Evolutionary conservation across 306 rosid genomes (phyloP).

Genomic region (Prunus armeniaca): DNA sequence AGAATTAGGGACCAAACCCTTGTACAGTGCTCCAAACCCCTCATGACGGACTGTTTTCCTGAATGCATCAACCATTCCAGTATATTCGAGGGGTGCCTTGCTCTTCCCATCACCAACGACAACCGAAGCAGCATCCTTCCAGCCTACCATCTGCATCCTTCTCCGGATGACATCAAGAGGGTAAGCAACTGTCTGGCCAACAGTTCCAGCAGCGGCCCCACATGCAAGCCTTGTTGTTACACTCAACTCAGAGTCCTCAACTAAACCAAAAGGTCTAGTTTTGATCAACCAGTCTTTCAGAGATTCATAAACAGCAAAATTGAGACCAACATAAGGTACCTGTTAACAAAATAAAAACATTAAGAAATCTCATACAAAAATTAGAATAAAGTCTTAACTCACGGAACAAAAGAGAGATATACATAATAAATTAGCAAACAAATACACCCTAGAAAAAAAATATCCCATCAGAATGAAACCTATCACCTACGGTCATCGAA

Average conservation of each 20-base stretch:
- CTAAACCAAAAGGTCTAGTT: slow-evolving; percentile 33
- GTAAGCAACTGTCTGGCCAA: slow-evolving; percentile 54
- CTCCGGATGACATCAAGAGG: slow-evolving; percentile 54
- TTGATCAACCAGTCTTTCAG: slow-evolving; percentile 45
- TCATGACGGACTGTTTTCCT: slow-evolving; percentile 46
- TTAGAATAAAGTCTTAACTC: neutral
- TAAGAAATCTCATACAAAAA: neutral
- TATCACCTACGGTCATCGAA: neutral
- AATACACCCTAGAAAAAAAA: neutral
- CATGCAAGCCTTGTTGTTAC: slow-evolving; percentile 46
- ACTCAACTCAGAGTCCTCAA: slow-evolving; percentile 37
- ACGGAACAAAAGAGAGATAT: neutral
- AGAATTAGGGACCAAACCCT: slow-evolving; percentile 53
- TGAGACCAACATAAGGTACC: slow-evolving; percentile 53
- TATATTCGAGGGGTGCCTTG: slow-evolving; percentile 30
- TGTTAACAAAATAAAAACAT: slow-evolving; percentile 15
- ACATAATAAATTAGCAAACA: neutral
- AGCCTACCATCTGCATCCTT: slow-evolving; percentile 58
- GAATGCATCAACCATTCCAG: slow-evolving; percentile 53
- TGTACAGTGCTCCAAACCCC: slow-evolving; percentile 50
- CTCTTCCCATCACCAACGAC: slow-evolving; percentile 40
- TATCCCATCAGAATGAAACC: neutral
- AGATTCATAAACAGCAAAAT: slow-evolving; percentile 49
- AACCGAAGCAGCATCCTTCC: slow-evolving; percentile 42
- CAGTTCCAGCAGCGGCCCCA: slow-evolving; percentile 57